Evolutionary conservation across 164 flowering plant genomes (phyloP), one percentile per base, ranked within the genome.

Genomic region (Hamamelis virginiana): DNA sequence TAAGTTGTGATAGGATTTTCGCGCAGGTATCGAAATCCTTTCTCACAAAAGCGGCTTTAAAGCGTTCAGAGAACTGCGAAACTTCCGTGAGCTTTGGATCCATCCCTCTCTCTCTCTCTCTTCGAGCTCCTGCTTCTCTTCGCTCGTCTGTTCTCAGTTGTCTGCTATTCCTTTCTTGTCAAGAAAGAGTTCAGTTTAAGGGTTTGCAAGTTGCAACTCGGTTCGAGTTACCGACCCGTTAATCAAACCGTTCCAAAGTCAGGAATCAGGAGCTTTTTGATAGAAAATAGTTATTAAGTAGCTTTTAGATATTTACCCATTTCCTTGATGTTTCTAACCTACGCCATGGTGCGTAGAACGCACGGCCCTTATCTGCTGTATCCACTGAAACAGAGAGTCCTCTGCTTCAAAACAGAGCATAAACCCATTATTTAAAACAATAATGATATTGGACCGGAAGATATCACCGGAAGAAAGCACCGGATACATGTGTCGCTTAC

Each of bases 11-110:
- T 52, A 92, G 89, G 50, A 83, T 82, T 9, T 53, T 72, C 22
- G 66, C 41, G 71, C 85, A 86, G 28, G 86, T 70, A 43, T 84
- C 85, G 74, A 80, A 73, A 72, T 90, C 97, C 33, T 76, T 84
- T 70, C 94, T 74, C 14, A 76, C 67, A 26, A 84, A 70, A 0
- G 91, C 88, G 1, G 97, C 96, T 72, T 90, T 92, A 82, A 92
- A 90, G 43, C 92, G 80, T 66, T 86, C 88, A 74, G 88, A 87
- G 15, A 67, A 48, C 79, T 90, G 95, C 5, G 90, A 78, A 0
- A 85, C 71, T 66, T 86, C 91, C 0, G 80, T 79, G 0, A 84
- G 67, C 65, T 79, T 86, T 18, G 91, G 87, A 83, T 89, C 91
- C 97, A 89, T 90, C 6, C 41, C 41, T 33, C 4, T 33, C 41